Evolutionary conservation across 179 eudicot species (phyloP), one percentile per base, ranked within the genome.

Genomic region (Beta macrorhiza): DNA sequence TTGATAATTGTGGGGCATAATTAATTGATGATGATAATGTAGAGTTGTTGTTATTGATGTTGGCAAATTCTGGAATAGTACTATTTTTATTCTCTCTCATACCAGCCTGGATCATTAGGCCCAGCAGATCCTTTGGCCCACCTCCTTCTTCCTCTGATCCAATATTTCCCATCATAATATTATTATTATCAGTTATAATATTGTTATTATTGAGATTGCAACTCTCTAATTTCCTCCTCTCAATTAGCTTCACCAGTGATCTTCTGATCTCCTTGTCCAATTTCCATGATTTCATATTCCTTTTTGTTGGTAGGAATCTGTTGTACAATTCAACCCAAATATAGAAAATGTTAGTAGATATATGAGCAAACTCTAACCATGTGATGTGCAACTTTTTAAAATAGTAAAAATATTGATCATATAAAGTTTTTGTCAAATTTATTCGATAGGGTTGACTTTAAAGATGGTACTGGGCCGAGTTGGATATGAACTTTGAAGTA

Each of bases 71-170:
- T 80, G 16, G 32, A 68, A 51, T 49, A 29, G 1, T 29, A 29
- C 32, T 81, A 25, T 65, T 77, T 0, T 55, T 75, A 65, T 49
- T 15, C 52, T 82, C 85, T 69, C 83, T 89, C 77, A 51, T 62
- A 29, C 89, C 90, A 20, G 96, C 98, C 79, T 90, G 91, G 42
- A 93, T 92, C 98, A 93, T 90, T 0, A 92, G 81, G 55, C 97
- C 98, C 67, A 93, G 78, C 79, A 93, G 84, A 82, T 93, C 98
- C 79, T 89, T 91, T 0, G 97, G 91, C 58, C 90, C 91, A 77
- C 78, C 61, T 62, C 10, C 62, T 61, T n/a, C 42, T 80, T 82
- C 80, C 71, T 81, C 75, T 16, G 49, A 67, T 68, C 79, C 84
- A 78, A 67, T 84, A 20, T 77, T 62, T 22, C 22, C 44, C 32